Evolutionary conservation across 768 basidiomycete genomes (phyloP).

Genomic region (Dendrothele bispora): DNA sequence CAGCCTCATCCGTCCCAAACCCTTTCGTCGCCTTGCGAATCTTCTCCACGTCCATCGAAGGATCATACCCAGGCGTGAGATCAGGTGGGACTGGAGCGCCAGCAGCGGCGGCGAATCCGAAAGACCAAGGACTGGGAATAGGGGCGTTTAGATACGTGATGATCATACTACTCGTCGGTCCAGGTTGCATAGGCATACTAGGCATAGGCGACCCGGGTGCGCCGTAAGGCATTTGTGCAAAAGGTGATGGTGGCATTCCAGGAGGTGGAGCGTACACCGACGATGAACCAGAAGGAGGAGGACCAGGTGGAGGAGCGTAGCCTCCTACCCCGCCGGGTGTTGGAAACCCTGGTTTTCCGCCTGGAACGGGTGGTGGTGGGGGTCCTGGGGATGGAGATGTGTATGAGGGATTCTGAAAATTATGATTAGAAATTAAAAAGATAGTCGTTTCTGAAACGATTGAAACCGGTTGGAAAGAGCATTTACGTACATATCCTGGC

Average conservation of each 20-base stretch:
- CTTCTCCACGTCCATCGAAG: conserved; percentile 5
- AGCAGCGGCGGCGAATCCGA: too few relatives aligned
- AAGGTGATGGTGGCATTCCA: neutral
- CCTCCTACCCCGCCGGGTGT: too few relatives aligned
- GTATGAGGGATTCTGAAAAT: neutral
- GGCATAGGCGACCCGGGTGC: neutral
- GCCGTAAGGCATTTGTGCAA: neutral
- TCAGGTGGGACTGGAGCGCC: conserved; percentile 1
- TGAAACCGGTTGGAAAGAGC: neutral
- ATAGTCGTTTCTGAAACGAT: too few relatives aligned
- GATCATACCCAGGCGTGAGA: conserved; percentile 6
- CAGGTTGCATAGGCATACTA: neutral
- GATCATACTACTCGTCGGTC: neutral
- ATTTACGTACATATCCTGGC: neutral
- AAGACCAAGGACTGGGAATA: conserved; percentile 3
- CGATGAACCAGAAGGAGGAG: neutral
- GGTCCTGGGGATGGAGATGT: too few relatives aligned
- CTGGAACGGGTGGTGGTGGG: neutral
- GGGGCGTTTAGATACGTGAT: conserved; percentile 1
- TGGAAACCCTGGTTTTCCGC: too few relatives aligned
- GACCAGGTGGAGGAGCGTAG: neutral
- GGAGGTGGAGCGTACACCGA: neutral
- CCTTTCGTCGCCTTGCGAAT: conserved; percentile 9
- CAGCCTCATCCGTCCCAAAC: conserved; percentile 8
- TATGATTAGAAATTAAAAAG: too few relatives aligned